Evolutionary conservation across 768 basidiomycete genomes (phyloP).

Genomic region (Tricholoma flavovirens): DNA sequence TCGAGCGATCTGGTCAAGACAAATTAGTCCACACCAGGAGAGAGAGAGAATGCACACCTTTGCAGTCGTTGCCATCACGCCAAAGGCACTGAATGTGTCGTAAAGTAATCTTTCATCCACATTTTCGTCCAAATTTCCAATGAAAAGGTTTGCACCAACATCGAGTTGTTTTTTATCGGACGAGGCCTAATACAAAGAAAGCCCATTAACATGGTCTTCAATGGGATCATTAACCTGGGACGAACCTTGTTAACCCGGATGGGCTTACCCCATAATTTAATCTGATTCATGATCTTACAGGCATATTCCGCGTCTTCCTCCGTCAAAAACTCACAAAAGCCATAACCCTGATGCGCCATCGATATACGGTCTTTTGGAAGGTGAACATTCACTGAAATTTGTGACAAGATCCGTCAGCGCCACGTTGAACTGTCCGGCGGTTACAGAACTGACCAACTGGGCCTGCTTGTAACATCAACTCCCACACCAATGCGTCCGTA

Average conservation of each 20-base stretch:
- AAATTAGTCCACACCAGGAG: slow-evolving; percentile 3
- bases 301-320: slow-evolving; percentile 99
- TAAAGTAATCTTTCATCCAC: slow-evolving; percentile 91
- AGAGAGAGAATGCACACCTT: slow-evolving; percentile 48
- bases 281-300: slow-evolving; percentile 99
- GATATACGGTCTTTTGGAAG: slow-evolving; percentile 98
- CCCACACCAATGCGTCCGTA: slow-evolving; percentile 93
- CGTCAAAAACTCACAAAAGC: slow-evolving; percentile 98
- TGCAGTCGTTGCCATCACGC: slow-evolving; percentile 85
- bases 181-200: slow-evolving; percentile 59
- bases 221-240: slow-evolving; percentile 16
- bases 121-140: slow-evolving; percentile 92
- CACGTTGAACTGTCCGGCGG: neutral
- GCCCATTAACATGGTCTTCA: neutral
- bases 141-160: slow-evolving; percentile 95
- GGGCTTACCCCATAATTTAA: slow-evolving; percentile 98
- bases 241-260: slow-evolving; percentile 97
- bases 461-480: slow-evolving; percentile 98
- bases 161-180: slow-evolving; percentile 98
- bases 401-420: slow-evolving; percentile 2
- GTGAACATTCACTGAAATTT: slow-evolving; percentile 81
- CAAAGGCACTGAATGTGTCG: slow-evolving; percentile 95
- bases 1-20: slow-evolving; percentile 69
- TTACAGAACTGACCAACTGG: slow-evolving; percentile 76
- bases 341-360: slow-evolving; percentile 98